phyloP scores from a whole-genome alignment of 805 yeast genomes.

The Candida insectalens region DNA sequence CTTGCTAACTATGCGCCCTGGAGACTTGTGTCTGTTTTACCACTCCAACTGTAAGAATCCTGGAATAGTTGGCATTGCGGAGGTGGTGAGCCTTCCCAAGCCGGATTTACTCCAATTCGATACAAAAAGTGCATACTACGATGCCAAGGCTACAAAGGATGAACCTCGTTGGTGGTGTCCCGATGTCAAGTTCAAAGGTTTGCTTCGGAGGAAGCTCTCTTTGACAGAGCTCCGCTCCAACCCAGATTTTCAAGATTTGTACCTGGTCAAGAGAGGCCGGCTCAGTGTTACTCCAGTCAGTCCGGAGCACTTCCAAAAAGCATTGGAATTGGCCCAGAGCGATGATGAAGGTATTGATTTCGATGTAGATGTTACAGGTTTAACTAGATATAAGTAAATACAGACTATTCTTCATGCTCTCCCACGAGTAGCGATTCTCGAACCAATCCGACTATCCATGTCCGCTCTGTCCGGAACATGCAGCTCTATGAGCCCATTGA shows the following conservation, averaged over 20 bases:
- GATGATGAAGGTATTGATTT: too few relatives aligned
- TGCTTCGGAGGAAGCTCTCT: constrained; percentile 32
- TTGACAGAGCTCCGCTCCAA: constrained; percentile 29
- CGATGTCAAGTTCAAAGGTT: constrained; percentile 33
- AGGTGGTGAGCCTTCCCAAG: constrained; percentile 21
- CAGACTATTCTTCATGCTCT: too few relatives aligned
- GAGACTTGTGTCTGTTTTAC: constrained; percentile 41
- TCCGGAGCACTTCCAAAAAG: constrained; percentile 28
- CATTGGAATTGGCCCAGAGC: constrained; percentile 14
- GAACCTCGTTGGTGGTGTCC: constrained; percentile 51
- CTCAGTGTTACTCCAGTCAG: constrained; percentile 44
- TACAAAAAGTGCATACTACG: constrained; percentile 34
- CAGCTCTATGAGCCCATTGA: constrained; percentile 59
- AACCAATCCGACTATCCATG: constrained; percentile 67
- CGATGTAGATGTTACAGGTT: too few relatives aligned
- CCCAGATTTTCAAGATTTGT: constrained; percentile 27
- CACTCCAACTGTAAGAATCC: constrained; percentile 47
- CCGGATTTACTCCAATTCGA: constrained; percentile 35
- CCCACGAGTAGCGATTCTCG: constrained; percentile 14
- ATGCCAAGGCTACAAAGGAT: constrained; percentile 31
- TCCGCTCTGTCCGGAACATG: constrained; percentile 67
- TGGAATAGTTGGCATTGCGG: constrained; percentile 43
- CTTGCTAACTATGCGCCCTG: constrained; percentile 35
- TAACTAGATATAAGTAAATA: neutral
- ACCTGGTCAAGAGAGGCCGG: constrained; percentile 38